Conservation (phyloP, 495 filamentous ascomycete genomes). For the Parathielavia appendiculata region DNA sequence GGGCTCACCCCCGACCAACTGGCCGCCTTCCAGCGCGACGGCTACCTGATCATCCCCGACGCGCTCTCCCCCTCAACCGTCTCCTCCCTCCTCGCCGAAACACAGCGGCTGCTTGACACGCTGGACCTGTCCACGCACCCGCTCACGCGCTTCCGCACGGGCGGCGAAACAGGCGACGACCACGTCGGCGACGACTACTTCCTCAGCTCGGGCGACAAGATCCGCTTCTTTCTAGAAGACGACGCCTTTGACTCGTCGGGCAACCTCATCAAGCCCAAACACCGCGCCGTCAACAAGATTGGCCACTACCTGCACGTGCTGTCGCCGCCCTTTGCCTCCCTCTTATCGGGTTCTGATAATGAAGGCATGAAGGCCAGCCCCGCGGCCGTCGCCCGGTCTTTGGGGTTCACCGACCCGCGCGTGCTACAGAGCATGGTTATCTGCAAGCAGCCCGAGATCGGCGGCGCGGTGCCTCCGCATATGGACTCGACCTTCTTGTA, state of each 20-base stretch:
- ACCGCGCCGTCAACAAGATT: slow-evolving; percentile 90
- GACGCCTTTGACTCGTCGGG: slow-evolving; percentile 62
- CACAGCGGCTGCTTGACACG: slow-evolving; percentile 62
- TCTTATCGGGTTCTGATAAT: slow-evolving; percentile 24
- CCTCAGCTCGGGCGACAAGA: slow-evolving; percentile 77
- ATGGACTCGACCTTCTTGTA: slow-evolving; percentile 92
- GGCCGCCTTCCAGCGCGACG: slow-evolving; percentile 66
- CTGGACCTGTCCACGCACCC: slow-evolving; percentile 79
- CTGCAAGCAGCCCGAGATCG: slow-evolving; percentile 95
- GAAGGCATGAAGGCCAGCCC: slow-evolving; percentile 37
- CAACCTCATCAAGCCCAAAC: slow-evolving; percentile 66
- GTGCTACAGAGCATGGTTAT: slow-evolving; percentile 93
- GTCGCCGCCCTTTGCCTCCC: slow-evolving; percentile 61
- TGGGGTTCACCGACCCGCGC: slow-evolving; percentile 69
- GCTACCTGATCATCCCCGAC: slow-evolving; percentile 82
- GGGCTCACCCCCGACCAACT: slow-evolving; percentile 72
- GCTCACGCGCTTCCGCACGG: slow-evolving; percentile 87
- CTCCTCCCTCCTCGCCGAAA: slow-evolving; percentile 64
- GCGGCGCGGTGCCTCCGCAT: slow-evolving; percentile 78
- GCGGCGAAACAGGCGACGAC: slow-evolving; percentile 52
- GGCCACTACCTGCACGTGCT: slow-evolving; percentile 82
- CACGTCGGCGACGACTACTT: slow-evolving; percentile 98
- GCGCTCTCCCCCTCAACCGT: slow-evolving; percentile 65
- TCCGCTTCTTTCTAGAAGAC: slow-evolving; percentile 97
- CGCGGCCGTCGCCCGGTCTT: slow-evolving; percentile 59